Conservation (phyloP, 495 filamentous ascomycete species). For the Hypoxylon fuscum region DNA sequence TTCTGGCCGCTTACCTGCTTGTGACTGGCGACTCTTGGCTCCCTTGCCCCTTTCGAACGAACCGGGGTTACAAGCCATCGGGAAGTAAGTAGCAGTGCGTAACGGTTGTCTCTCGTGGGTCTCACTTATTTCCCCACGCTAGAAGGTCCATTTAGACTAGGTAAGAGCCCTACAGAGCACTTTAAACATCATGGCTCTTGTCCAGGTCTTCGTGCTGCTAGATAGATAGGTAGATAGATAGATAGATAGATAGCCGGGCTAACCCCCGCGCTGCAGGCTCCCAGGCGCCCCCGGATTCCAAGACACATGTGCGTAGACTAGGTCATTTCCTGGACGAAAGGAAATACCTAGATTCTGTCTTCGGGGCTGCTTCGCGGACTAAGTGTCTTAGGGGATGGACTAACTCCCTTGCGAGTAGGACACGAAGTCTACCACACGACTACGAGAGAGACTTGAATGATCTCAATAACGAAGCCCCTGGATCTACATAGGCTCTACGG, state of each 20-base stretch:
- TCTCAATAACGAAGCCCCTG: background rate
- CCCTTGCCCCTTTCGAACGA: slow-evolving; percentile 34
- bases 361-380: slow-evolving; percentile 24
- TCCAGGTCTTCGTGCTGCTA: slow-evolving; percentile 35
- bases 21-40: slow-evolving; percentile 35
- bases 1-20: slow-evolving; percentile 42
- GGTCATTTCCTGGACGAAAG: slow-evolving; percentile 35
- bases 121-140: slow-evolving; percentile 23
- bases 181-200: slow-evolving; percentile 31
- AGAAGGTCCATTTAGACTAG: slow-evolving; percentile 16
- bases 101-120: slow-evolving; percentile 22
- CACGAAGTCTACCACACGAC: slow-evolving; percentile 10
- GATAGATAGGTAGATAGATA: slow-evolving; percentile 37
- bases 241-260: slow-evolving; percentile 6
- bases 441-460: slow-evolving; percentile 6
- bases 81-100: slow-evolving; percentile 35
- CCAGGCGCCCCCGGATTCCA: slow-evolving; percentile 38
- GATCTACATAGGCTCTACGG: slow-evolving; percentile 13
- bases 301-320: slow-evolving; percentile 29
- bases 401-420: slow-evolving; percentile 19
- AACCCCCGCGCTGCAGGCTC: slow-evolving; percentile 41
- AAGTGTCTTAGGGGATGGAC: slow-evolving; percentile 23
- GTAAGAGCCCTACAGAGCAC: slow-evolving; percentile 27
- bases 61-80: slow-evolving; percentile 40
- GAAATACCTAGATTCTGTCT: slow-evolving; percentile 17